phyloP scores from a whole-genome alignment of 495 filamentous ascomycete genomes.

The Aspergillus haitiensis region DNA sequence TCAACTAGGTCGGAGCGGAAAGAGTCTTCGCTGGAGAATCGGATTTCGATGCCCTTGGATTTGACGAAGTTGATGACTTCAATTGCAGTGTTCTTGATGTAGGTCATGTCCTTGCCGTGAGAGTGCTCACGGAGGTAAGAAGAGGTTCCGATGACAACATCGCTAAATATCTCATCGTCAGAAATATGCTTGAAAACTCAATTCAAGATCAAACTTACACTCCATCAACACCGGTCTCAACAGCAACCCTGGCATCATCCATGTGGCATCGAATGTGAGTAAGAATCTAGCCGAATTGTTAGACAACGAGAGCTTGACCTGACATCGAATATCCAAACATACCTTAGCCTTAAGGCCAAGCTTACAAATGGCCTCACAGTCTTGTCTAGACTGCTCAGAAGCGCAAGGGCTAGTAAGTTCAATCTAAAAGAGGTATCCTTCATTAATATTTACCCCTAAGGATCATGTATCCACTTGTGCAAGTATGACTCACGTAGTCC shows the following conservation, averaged over 20 bases:
- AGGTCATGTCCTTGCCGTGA: constrained; percentile 92
- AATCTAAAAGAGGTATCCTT: constrained; percentile 45
- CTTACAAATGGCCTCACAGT: constrained; percentile 90
- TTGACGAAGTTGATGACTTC: constrained; percentile 96
- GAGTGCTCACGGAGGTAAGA: constrained; percentile 89
- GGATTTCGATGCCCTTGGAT: constrained; percentile 81
- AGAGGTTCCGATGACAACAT: constrained; percentile 93
- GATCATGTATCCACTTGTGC: background rate
- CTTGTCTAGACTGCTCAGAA: constrained; percentile 75
- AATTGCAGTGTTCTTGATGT: constrained; percentile 86
- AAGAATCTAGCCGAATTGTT: constrained; percentile 54
- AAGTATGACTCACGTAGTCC: constrained; percentile 69
- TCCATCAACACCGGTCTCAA: constrained; percentile 79
- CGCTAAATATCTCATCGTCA: constrained; percentile 42
- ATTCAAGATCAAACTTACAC: constrained; percentile 45
- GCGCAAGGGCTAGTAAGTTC: constrained; percentile 80
- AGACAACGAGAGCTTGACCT: constrained; percentile 11
- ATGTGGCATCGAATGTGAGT: constrained; percentile 92
- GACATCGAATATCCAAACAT: constrained; percentile 18
- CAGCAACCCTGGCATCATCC: constrained; percentile 85
- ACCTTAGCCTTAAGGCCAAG: constrained; percentile 80
- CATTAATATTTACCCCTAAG: constrained; percentile 22
- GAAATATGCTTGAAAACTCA: background rate
- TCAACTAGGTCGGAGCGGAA: constrained; percentile 83
- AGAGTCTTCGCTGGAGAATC: constrained; percentile 76